Base-by-base conservation (phyloP, 1,284 basidiomycete species). In the Vanrija sp. region DNA sequence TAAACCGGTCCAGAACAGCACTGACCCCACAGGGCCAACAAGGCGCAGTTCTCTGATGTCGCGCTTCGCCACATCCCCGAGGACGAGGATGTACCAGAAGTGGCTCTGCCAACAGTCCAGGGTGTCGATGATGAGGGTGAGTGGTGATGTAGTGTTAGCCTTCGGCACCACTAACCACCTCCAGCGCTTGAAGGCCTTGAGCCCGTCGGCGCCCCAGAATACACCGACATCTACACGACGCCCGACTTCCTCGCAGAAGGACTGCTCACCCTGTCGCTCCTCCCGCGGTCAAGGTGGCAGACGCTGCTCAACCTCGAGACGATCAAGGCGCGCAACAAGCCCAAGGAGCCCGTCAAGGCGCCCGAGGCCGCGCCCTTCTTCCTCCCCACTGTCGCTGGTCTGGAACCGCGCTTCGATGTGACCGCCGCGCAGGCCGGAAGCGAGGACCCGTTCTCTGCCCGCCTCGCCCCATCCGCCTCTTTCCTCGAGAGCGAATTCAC, bases 311-410 rank as follows among this genome's bases (percentile, higher is more conserved):
- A 98, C 69, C 81, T 99, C 35, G 96, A 98, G 64, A 86, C 92
- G 36, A 98, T 98, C 66, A 88, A 92, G 86, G 86, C 88, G 81
- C 86, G 94, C 45, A 98, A 98, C 74, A 96, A 95, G 80, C 94
- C 96, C 8, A 94, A 88, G 75, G 93, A 97, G 62, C 83, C 92
- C 0, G 92, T 92, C 4, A 97, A 98, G 76, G 89, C 87, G 37
- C 91, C 92, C 3, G 93, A 97, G 76, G 83, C 89, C 57, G 95
- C 93, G 1, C 96, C 96, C 0, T 99, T 99, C 81, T 99, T 98
- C 81, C 78, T 99, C 16, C 93, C 93, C 8, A 91, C 90, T 1
- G 77, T 97, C 3, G 82, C 89, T 15, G 91, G 90, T 15, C 82
- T 91, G 19, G 87, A 93, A 60, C 81, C 84, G 15, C 81, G 88